These are phyloP conservation scores for Chrysoporthe puriensis DNA, from an alignment of 2,329 filamentous ascomycete genomes.

Conservation along the genomic window DNA sequence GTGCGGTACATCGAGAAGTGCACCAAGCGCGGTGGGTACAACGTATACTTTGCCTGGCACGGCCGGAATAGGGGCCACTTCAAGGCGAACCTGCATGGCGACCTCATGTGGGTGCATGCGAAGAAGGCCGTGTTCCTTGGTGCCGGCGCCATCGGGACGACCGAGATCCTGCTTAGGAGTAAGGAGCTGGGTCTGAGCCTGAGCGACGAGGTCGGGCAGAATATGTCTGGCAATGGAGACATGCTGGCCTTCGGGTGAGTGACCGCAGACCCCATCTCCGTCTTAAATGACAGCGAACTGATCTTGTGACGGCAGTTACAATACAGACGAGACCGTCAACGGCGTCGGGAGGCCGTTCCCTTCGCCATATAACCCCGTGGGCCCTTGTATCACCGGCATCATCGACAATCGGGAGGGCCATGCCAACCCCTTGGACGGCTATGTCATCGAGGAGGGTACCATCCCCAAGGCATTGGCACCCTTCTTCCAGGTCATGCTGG, in stretches of 20 bases:
- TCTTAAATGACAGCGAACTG: conserved; percentile 20
- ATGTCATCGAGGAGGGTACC: conserved; percentile 66
- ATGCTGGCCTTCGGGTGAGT: conserved; percentile 64
- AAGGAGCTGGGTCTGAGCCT: conserved; percentile 60
- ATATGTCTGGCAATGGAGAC: conserved; percentile 70
- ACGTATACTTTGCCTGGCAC: conserved; percentile 68
- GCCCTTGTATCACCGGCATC: conserved; percentile 65
- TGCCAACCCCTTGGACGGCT: conserved; percentile 61
- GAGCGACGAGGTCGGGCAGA: conserved; percentile 60
- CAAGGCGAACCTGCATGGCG: conserved; percentile 56
- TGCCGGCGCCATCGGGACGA: conserved; percentile 66
- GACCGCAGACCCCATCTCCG: too few relatives aligned
- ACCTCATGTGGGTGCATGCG: conserved; percentile 70
- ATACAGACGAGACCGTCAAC: conserved; percentile 60
- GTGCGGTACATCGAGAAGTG: conserved; percentile 64
- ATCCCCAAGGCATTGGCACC: conserved; percentile 60
- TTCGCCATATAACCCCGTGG: conserved; percentile 55
- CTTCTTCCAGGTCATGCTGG: conserved; percentile 61
- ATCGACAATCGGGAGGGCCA: conserved; percentile 61
- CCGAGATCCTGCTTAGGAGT: conserved; percentile 66
- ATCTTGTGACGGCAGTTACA: conserved; percentile 49
- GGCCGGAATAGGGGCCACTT: conserved; percentile 60
- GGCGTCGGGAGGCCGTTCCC: conserved; percentile 56
- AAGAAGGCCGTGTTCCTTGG: conserved; percentile 68
- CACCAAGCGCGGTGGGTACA: conserved; percentile 55